Evolutionary conservation across 1,139 yeast genomes (phyloP).

Genomic region (Yamadazyma triangularis): DNA sequence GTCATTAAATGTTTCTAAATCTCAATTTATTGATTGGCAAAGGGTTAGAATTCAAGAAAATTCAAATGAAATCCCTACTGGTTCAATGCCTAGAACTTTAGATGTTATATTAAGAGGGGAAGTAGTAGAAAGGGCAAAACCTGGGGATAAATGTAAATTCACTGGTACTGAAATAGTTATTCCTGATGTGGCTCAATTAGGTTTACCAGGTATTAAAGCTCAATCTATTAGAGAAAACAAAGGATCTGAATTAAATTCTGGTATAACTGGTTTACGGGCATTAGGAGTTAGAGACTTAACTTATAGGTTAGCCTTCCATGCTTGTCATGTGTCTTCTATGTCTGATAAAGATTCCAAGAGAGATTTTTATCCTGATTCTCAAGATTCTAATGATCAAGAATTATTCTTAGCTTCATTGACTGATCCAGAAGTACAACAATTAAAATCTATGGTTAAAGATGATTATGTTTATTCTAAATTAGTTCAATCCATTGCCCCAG

Average conservation of each 20-base stretch:
- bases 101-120: conserved; percentile 94
- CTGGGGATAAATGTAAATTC: conserved; percentile 94
- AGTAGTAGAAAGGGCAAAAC: conserved; percentile 92
- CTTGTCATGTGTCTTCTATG: conserved; percentile 75
- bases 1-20: conserved; percentile 78
- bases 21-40: conserved; percentile 96
- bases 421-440: conserved; percentile 77
- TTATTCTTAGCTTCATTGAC: conserved; percentile 75
- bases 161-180: conserved; percentile 95
- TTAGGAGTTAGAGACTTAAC: conserved; percentile 94
- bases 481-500: conserved; percentile 91
- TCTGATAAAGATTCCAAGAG: conserved; percentile 34
- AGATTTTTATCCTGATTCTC: conserved; percentile 29
- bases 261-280: conserved; percentile 80
- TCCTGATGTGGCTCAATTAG: conserved; percentile 92
- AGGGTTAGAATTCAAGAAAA: conserved; percentile 94
- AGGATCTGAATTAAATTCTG: conserved; percentile 70
- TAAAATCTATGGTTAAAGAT: conserved; percentile 88
- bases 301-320: conserved; percentile 85
- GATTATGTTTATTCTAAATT: conserved; percentile 80
- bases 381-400: conserved; percentile 65
- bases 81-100: conserved; percentile 97
- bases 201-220: conserved; percentile 96
- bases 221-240: conserved; percentile 69
- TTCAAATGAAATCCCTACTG: conserved; percentile 93